Conservation (phyloP, 495 filamentous ascomycete species). For the Trichoderma asperelloides region DNA sequence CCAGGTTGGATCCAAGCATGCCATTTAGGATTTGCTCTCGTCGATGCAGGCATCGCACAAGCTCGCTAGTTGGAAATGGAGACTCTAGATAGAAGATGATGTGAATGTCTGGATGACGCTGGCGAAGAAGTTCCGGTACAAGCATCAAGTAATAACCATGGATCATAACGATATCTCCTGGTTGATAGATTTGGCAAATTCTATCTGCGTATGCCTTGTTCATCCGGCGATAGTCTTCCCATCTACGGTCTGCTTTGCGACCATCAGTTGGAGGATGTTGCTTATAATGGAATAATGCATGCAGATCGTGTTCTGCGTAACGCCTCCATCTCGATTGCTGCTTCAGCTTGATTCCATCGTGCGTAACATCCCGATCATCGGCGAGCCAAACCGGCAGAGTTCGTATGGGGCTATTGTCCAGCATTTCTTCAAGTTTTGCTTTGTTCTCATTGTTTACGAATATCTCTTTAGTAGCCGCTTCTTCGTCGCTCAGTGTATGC, state of each 20-base stretch:
- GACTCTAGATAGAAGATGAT: conserved; percentile 87
- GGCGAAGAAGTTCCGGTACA: conserved; percentile 73
- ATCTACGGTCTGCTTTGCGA: conserved; percentile 64
- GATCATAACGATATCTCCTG: conserved; percentile 80
- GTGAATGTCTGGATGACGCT: conserved; percentile 72
- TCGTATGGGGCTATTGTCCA: conserved; percentile 54
- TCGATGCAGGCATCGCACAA: conserved; percentile 72
- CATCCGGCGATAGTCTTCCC: conserved; percentile 80
- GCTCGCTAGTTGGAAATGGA: conserved; percentile 90
- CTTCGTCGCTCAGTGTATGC: conserved; percentile 58
- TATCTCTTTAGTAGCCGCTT: conserved; percentile 54
- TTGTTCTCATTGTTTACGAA: conserved; percentile 56
- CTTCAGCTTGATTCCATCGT: conserved; percentile 57
- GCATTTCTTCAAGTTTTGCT: conserved; percentile 53
- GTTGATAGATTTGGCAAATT: conserved; percentile 74
- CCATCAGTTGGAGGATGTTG: conserved; percentile 81
- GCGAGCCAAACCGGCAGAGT: conserved; percentile 79
- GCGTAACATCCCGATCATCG: conserved; percentile 54
- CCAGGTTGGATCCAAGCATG: conserved; percentile 47
- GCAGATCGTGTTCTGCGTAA: conserved; percentile 82
- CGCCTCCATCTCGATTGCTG: conserved; percentile 75
- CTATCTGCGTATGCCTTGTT: conserved; percentile 81
- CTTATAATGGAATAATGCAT: conserved; percentile 91
- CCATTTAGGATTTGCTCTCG: conserved; percentile 82
- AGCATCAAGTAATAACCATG: conserved; percentile 89